Conservation (phyloP, 2,329 filamentous ascomycete genomes). For the Pseudogymnoascus sp. region DNA sequence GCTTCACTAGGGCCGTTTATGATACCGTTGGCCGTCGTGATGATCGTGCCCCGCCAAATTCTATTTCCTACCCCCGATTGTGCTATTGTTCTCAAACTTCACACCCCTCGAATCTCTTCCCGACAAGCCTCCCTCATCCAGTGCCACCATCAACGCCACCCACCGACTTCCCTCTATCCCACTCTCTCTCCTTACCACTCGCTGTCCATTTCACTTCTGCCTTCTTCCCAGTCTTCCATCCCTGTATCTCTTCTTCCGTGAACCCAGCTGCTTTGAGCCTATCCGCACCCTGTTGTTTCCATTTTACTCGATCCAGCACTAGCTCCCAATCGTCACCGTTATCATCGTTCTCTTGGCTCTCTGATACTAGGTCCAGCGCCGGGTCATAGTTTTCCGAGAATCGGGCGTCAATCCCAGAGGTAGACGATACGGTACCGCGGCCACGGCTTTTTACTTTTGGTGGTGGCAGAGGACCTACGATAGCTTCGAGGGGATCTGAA, state of each 20-base stretch:
- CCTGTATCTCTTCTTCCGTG: slow-evolving; percentile 63
- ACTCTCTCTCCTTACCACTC: slow-evolving; percentile 45
- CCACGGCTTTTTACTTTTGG: slow-evolving; percentile 51
- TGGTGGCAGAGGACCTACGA: slow-evolving; percentile 67
- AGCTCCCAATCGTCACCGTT: slow-evolving; percentile 68
- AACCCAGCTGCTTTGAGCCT: slow-evolving; percentile 73
- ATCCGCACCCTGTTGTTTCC: slow-evolving; percentile 68
- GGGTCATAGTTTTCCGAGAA: slow-evolving; percentile 64
- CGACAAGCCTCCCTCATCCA: not conserved
- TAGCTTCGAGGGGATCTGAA: slow-evolving; percentile 67
- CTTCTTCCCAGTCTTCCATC: slow-evolving; percentile 57
- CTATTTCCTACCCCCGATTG: not conserved
- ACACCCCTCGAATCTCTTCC: not conserved
- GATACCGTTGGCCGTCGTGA: not conserved
- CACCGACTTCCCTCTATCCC: slow-evolving; percentile 53
- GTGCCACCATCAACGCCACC: not conserved
- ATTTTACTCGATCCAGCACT: slow-evolving; percentile 71
- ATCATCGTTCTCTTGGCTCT: slow-evolving; percentile 37
- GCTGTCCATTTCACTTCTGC: slow-evolving; percentile 64
- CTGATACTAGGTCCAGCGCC: slow-evolving; percentile 41
- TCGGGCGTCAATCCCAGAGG: slow-evolving; percentile 68
- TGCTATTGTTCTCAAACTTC: not conserved
- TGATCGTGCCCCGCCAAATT: not conserved
- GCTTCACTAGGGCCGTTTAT: not conserved
- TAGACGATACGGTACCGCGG: slow-evolving; percentile 55